Base-by-base conservation (phyloP, 805 yeast genomes). In the Monosporozyma unispora region DNA sequence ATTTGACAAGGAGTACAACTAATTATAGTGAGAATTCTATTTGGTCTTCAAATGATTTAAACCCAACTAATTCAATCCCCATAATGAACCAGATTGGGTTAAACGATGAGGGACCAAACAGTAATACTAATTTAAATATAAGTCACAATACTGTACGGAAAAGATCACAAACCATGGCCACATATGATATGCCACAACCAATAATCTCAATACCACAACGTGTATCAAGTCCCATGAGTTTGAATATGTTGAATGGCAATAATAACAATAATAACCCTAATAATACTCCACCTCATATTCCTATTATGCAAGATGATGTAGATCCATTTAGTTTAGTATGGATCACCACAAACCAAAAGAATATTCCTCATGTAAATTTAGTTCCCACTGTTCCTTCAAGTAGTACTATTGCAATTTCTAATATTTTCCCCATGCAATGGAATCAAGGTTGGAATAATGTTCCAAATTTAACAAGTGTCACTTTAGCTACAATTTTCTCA, bases 311-410 rank as follows among this genome's bases (percentile, higher is more conserved):
- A 37, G 90, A 85, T 59, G 80, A 82, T 53, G 69, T 80, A 41
- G 83, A 83, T 54, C 80, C 83, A 48, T 67, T 75, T 23, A 69
- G 74, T 29, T 68, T 83, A 40, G 73, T 77, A 37, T 73, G 84
- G 69, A 81, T 84, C 18, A 80, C 90, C 2, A 78, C 85, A 42
- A 86, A 82, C 59, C 46, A 37, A 19, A 75, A 84, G 4, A 70
- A 79, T 40, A 70, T 86, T 54, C 86, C 87, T 7, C 87, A 90
- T 9, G 80, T 93, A 1, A 80, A 84, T 54, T 80, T 85, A 22
- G 71, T 91, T 43, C 72, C 87, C 55, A 72, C 57, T 19, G 63
- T 87, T 56, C 81, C 84, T n/a, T 91, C 95, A 18, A 81, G 95
- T 0, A 79, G 83, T 54, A 80, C 87, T 10, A 70, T 91, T 44